Evolutionary conservation across 1,284 basidiomycete genomes (phyloP).

Genomic region (Moesziomyces aphidis): DNA sequence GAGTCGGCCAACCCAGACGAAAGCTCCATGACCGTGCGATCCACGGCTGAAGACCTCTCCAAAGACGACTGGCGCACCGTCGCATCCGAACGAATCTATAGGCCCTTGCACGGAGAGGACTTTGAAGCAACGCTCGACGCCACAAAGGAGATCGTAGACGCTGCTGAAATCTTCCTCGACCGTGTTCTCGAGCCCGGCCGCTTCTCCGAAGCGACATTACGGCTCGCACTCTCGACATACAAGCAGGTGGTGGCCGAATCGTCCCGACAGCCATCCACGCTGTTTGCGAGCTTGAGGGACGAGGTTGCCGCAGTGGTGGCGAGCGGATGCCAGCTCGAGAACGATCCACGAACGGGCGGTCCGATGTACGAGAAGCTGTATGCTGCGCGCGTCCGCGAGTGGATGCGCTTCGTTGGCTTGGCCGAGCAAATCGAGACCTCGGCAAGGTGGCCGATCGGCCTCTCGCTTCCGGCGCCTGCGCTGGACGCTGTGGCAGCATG

Average conservation of each 20-base stretch:
- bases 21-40: conserved; percentile 32
- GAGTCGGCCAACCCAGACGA: conserved; percentile 33
- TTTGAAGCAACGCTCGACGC: conserved; percentile 57
- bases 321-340: conserved; percentile 36
- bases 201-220: conserved; percentile 49
- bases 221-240: conserved; percentile 33
- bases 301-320: conserved; percentile 46
- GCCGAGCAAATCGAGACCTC: conserved; percentile 59
- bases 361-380: conserved; percentile 47
- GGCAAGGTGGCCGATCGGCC: conserved; percentile 56
- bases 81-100: conserved; percentile 37
- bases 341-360: conserved; percentile 44
- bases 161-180: conserved; percentile 53
- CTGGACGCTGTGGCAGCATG: not conserved
- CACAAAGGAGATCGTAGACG: conserved; percentile 26
- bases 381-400: conserved; percentile 46
- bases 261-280: conserved; percentile 13
- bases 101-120: conserved; percentile 55
- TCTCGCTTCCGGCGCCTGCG: conserved; percentile 24
- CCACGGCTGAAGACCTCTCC: conserved; percentile 22
- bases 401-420: conserved; percentile 60
- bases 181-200: conserved; percentile 60
- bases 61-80: conserved; percentile 53
- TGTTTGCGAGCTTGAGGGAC: conserved; percentile 41
- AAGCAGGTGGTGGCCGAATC: conserved; percentile 23